Base-by-base conservation (phyloP, 2,329 filamentous ascomycete species). In the Colletotrichum gigasporum region DNA sequence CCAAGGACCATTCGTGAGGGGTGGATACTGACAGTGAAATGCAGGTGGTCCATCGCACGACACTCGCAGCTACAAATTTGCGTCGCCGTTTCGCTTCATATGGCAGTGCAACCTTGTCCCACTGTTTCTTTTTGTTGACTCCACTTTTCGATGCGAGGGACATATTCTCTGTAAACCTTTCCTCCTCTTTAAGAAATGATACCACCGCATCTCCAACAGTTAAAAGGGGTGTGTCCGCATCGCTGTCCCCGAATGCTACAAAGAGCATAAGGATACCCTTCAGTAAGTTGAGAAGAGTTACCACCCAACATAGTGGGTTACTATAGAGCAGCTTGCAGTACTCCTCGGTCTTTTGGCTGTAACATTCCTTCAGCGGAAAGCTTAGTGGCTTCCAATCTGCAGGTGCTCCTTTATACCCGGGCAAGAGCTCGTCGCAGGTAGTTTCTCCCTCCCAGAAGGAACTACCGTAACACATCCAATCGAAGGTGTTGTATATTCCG, bases 231-330 rank as follows among this genome's bases (percentile, higher is more conserved):
- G 8, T 16, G 4, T n/a, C n/a, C n/a, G n/a, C n/a, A n/a, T 55
- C 58, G 9, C 7, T 26, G 10, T 18, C 45, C 11, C 24, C 44
- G 6, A 10, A 58, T 4, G 44, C 54, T 2, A 51, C 54, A 10
- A 50, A 39, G 4, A 58, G 54, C 54, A 58, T 58, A 7, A 58
- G 14, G 12, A 58, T n/a, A n/a, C 30, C 22, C 14, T 58, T 58
- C 2, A 58, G 0, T 12, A 58, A 2, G 9, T 50, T 58, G 0
- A 58, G 0, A 2, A 14, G 1, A 2, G 44, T 32, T 4, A 58
- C 44, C 11, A 16, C 12, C 54, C 54, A 58, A 44, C 54, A 58
- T 0, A 50, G 7, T 14, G 4, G 2, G 4, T 5, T 50, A 26
- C 54, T 50, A 18, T 50, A 58, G 9, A 50, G 14, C 10, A 58